Percentiles rank a stretch among this genome's conserved stretches.
Conservation (phyloP, 768 basidiomycete species). For the Pisolithus tinctorius region DNA sequence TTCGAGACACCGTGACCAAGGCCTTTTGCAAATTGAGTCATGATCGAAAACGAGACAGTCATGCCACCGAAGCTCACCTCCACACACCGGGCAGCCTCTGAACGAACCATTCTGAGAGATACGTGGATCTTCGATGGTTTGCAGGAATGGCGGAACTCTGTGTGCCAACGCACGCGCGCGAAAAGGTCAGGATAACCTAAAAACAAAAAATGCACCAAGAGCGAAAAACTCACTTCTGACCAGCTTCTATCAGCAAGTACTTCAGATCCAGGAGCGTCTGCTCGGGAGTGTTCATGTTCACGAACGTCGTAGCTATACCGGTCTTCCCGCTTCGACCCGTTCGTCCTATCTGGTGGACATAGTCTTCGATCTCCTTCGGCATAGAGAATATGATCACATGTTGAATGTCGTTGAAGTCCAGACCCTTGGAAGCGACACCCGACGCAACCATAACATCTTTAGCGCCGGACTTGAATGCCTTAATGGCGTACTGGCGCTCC, state of each 20-base stretch:
- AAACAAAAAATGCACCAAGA: too few species aligned
- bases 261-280: conserved; percentile 96
- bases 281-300: conserved; percentile 96
- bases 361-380: conserved; percentile 99
- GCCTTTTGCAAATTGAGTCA: conserved; percentile 36
- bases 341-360: conserved; percentile 98
- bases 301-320: conserved; percentile 97
- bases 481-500: conserved; percentile 98
- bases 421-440: conserved; percentile 93
- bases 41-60: not conserved
- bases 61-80: conserved; percentile 46
- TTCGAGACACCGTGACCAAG: conserved; percentile 92
- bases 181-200: too few species aligned
- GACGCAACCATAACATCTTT: conserved; percentile 99
- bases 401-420: conserved; percentile 98
- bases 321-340: conserved; percentile 98
- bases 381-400: conserved; percentile 99
- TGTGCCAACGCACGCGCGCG: too few species aligned
- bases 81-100: conserved; percentile 93
- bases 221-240: conserved; percentile 74
- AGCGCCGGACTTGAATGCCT: conserved; percentile 92
- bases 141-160: conserved; percentile 91
- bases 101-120: conserved; percentile 69
- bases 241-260: conserved; percentile 93
- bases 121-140: conserved; percentile 86